Conservation (phyloP, 2,329 filamentous ascomycete species). For the Metarhizium brunneum region DNA sequence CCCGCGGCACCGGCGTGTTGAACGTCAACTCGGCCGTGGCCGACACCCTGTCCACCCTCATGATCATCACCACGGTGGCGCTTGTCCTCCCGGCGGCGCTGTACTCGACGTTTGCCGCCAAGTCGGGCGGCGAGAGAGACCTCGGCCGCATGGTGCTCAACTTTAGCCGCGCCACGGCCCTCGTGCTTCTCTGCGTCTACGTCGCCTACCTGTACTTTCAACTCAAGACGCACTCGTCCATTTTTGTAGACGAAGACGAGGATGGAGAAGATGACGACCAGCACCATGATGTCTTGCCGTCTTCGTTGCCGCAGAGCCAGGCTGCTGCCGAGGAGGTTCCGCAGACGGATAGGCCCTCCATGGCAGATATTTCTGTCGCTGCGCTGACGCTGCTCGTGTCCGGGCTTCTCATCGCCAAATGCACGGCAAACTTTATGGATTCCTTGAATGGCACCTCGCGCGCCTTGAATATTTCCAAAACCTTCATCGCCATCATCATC, state of each 20-base stretch:
- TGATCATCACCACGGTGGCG: slow-evolving; percentile 11
- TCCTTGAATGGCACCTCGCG: slow-evolving; percentile 3
- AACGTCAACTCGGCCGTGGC: slow-evolving; percentile 9
- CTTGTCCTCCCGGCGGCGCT: slow-evolving; percentile 9
- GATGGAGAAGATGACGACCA: not conserved
- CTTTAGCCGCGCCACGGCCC: slow-evolving; percentile 9
- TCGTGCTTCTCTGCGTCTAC: slow-evolving; percentile 8
- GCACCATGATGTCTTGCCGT: not conserved
- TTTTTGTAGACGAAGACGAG: slow-evolving; percentile 7
- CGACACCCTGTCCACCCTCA: slow-evolving; percentile 10
- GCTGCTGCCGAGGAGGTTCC: not conserved
- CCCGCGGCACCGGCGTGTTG: slow-evolving; percentile 9
- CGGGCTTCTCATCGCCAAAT: slow-evolving; percentile 7
- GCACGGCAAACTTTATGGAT: slow-evolving; percentile 9
- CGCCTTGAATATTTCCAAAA: slow-evolving; percentile 7
- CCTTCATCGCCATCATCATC: slow-evolving; percentile 9
- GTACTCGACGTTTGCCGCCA: slow-evolving; percentile 4
- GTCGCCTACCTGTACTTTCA: slow-evolving; percentile 9
- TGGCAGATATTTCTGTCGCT: slow-evolving; percentile 3
- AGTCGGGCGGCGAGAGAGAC: not conserved
- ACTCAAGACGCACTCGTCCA: slow-evolving; percentile 9
- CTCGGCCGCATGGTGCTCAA: slow-evolving; percentile 7
- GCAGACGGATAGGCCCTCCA: slow-evolving; percentile 3
- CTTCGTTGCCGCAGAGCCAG: not conserved
- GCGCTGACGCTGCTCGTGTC: not conserved